Conservation (phyloP, 345 rosid species). For the Rhizophora mangle region DNA sequence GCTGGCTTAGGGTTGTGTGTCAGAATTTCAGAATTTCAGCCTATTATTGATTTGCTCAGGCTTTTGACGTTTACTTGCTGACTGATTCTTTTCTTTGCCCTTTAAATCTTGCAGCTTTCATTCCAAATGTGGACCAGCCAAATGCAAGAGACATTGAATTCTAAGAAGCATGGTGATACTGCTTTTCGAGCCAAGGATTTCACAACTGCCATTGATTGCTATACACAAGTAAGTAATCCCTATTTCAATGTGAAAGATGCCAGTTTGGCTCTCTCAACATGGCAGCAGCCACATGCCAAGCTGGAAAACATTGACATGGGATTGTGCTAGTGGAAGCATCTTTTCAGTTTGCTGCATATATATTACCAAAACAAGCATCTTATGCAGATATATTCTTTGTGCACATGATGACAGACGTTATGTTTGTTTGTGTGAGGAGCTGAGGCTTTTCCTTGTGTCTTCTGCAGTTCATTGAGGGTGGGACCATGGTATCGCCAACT, state of each 20-base stretch:
- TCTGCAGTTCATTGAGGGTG: slow-evolving; percentile 65
- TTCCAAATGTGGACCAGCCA: slow-evolving; percentile 97
- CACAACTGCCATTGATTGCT: slow-evolving; percentile 41
- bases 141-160: slow-evolving; percentile 88
- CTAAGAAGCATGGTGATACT: slow-evolving; percentile 58
- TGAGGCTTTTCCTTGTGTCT: neutral
- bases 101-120: slow-evolving; percentile 34
- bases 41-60: neutral
- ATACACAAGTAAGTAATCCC: slow-evolving; percentile 54
- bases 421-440: too few species aligned
- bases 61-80: neutral
- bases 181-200: slow-evolving; percentile 42
- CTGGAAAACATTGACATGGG: too few species aligned
- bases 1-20: too few species aligned
- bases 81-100: neutral
- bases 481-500: slow-evolving; percentile 75
- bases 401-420: too few species aligned
- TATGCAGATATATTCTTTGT: too few species aligned
- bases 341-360: too few species aligned
- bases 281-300: neutral
- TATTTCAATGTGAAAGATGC: neutral
- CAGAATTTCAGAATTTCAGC: too few species aligned
- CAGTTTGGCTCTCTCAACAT: neutral
- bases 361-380: too few species aligned
- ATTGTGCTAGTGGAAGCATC: too few species aligned